These are phyloP conservation scores for Cladosporium sp. DNA, from an alignment of 2,329 filamentous ascomycete species.

Conservation along the genomic window DNA sequence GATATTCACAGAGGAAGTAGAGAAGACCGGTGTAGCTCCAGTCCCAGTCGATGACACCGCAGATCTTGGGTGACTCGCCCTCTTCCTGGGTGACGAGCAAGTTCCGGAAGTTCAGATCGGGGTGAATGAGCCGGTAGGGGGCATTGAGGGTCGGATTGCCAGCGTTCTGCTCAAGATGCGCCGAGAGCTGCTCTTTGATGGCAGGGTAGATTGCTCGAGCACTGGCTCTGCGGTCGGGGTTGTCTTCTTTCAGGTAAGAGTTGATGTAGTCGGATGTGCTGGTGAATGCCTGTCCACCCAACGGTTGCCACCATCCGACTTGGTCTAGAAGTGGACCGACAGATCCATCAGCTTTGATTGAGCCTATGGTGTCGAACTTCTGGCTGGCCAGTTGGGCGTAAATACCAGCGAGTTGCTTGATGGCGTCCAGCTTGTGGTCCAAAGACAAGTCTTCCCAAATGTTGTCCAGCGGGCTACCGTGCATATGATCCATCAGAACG, in stretches of 20 bases:
- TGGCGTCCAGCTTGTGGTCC: neutral
- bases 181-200: too few species aligned
- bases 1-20: slow-evolving; percentile 22
- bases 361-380: neutral
- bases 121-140: too few species aligned
- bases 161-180: too few species aligned
- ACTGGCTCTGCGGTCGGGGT: neutral
- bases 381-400: neutral
- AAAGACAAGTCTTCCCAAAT: neutral
- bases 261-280: neutral
- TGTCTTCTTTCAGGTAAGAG: neutral
- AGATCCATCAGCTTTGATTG: neutral
- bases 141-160: too few species aligned
- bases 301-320: neutral
- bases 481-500: slow-evolving; percentile 23
- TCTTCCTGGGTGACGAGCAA: neutral
- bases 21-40: slow-evolving; percentile 16
- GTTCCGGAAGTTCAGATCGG: too few species aligned
- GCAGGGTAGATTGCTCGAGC: neutral
- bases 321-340: neutral
- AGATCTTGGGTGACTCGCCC: neutral
- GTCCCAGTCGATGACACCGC: slow-evolving; percentile 26
- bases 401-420: neutral
- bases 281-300: neutral
- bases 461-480: neutral